Conservation (phyloP, 2,329 filamentous ascomycete species). For the Claviceps maximensis region DNA sequence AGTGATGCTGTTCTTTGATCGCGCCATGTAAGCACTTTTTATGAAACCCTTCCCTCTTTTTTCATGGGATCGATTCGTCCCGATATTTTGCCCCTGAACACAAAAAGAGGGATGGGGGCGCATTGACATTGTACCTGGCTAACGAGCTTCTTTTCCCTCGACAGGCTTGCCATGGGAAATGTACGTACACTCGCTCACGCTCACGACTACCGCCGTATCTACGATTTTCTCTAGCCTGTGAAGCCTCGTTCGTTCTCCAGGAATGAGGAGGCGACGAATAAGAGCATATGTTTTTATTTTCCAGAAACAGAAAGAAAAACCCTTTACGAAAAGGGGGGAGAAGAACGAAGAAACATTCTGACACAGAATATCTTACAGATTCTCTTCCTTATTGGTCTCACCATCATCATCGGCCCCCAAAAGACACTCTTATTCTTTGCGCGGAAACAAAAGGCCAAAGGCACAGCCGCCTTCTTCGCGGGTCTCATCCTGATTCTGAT, state of each 20-base stretch:
- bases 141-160: background rate
- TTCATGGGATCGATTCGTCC: background rate
- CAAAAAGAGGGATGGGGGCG: background rate
- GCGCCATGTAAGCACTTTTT: conserved; percentile 61
- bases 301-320: background rate
- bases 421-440: conserved; percentile 94
- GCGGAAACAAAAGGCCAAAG: conserved; percentile 81
- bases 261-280: background rate
- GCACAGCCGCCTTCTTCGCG: conserved; percentile 73
- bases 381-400: conserved; percentile 92
- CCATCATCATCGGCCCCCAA: conserved; percentile 82
- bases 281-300: background rate
- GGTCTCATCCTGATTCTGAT: conserved; percentile 78
- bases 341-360: conserved; percentile 4
- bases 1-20: conserved; percentile 94
- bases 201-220: background rate
- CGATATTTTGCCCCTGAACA: background rate
- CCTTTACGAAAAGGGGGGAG: background rate
- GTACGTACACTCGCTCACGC: conserved; percentile 31
- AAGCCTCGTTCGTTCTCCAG: background rate
- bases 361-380: conserved; percentile 46
- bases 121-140: background rate
- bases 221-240: background rate
- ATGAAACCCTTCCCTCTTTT: background rate
- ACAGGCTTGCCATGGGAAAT: conserved; percentile 93